Conservation (phyloP, 306 rosid genomes). For the Ormosia emarginata region DNA sequence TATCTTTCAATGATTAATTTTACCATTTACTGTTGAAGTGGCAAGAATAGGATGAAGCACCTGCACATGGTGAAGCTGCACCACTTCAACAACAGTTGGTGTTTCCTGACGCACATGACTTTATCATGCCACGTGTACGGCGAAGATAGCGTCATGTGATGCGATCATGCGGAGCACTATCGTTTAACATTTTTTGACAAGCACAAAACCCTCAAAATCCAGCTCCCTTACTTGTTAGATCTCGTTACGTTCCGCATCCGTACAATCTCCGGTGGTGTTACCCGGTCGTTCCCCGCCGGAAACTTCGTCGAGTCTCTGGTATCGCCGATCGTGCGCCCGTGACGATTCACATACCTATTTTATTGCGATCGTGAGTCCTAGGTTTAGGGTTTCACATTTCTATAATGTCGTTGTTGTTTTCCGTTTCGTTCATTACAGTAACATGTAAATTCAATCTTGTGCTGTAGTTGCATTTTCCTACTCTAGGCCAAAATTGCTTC, state of each 20-base stretch:
- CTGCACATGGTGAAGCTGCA: no score
- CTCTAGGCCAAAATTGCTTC: not conserved
- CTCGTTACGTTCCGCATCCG: conserved; percentile 24
- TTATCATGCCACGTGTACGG: conserved; percentile 43
- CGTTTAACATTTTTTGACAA: conserved; percentile 14
- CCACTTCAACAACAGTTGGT: not conserved
- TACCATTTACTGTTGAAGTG: no score
- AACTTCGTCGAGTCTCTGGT: not conserved
- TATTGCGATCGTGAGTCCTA: not conserved
- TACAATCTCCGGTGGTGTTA: conserved; percentile 16
- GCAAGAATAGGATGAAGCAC: no score
- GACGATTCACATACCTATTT: not conserved
- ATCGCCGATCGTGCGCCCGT: not conserved
- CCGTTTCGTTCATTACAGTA: not conserved
- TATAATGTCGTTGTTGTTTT: not conserved
- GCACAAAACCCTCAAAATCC: conserved; percentile 21
- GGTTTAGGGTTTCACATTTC: conserved; percentile 23
- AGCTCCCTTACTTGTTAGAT: conserved; percentile 18
- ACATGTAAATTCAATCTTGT: not conserved
- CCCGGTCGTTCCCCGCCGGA: not conserved
- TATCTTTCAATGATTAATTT: no score
- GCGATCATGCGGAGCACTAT: conserved; percentile 50
- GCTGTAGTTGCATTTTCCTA: conserved; percentile 15
- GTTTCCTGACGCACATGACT: not conserved
- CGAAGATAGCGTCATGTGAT: not conserved